A percentile compares a stretch with the other conserved stretches of the same genome.
Conservation (phyloP, 352 stramenopile species). For the Albugo laibachii region DNA sequence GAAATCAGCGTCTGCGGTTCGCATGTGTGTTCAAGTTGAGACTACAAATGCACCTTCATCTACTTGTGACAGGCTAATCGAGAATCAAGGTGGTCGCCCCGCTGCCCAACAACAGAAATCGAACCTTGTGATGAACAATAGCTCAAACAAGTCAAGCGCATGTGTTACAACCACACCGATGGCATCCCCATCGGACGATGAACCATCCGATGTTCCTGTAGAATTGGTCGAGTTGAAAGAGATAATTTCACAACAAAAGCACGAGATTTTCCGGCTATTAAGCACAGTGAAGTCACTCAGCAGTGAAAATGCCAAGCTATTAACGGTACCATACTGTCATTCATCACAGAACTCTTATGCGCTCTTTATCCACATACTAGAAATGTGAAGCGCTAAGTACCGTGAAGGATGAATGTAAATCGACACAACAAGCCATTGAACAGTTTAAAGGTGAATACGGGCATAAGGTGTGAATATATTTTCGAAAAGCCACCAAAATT, state of each 20-base stretch:
- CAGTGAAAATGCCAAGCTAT: conserved; percentile 59
- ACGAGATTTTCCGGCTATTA: conserved; percentile 58
- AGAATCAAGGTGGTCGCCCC: conserved; percentile 38
- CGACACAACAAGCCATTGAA: conserved; percentile 67
- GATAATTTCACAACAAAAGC: conserved; percentile 45
- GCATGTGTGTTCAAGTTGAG: not conserved
- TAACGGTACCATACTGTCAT: conserved; percentile 26
- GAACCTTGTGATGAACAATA: too few species aligned
- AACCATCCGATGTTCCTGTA: too few species aligned
- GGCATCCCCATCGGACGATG: too few species aligned
- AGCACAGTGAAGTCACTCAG: conserved; percentile 75
- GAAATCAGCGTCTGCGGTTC: conserved; percentile 39
- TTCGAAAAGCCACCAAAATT: not conserved
- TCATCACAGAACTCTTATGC: not conserved
- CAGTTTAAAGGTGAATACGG: conserved; percentile 75
- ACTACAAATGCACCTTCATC: not conserved
- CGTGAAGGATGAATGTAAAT: conserved; percentile 49
- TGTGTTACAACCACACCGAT: conserved; percentile 3
- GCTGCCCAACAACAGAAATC: not conserved
- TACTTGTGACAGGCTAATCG: conserved; percentile 33
- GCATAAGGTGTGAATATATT: conserved; percentile 32
- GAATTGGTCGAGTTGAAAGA: conserved; percentile 9
- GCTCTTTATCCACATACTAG: conserved; percentile 11
- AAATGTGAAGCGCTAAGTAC: conserved; percentile 60
- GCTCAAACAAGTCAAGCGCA: conserved; percentile 4